These are phyloP conservation scores for Tricharina praecox DNA, from an alignment of 495 filamentous ascomycete species.

Conservation along the genomic window DNA sequence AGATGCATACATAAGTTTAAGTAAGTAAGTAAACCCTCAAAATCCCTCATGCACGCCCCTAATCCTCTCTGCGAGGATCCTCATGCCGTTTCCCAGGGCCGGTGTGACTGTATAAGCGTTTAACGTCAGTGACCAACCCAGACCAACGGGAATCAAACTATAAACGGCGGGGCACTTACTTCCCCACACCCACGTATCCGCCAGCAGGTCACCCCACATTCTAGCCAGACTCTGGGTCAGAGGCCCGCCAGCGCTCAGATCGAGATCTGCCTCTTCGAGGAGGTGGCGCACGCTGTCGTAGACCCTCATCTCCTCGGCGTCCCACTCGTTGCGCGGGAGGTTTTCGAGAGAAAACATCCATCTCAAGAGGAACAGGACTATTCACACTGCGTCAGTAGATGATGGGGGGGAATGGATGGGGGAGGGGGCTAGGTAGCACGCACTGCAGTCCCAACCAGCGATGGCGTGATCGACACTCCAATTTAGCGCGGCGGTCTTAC, in stretches of 20 bases:
- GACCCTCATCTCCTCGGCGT: conserved; percentile 1
- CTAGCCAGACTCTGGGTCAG: not conserved
- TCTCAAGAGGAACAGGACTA: conserved; percentile 2
- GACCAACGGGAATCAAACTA: not conserved
- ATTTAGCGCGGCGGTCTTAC: conserved; percentile 5
- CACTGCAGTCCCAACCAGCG: conserved; percentile 3
- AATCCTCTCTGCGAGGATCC: conserved; percentile 1
- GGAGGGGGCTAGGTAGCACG: too few species aligned
- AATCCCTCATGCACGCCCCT: not conserved
- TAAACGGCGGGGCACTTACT: conserved; percentile 5
- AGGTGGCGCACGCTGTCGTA: not conserved
- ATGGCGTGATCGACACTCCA: conserved; percentile 8
- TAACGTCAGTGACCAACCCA: not conserved
- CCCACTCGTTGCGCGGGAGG: not conserved
- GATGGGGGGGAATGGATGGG: not conserved
- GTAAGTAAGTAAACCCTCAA: not conserved
- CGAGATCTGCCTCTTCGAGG: conserved; percentile 5
- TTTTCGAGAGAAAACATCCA: conserved; percentile 5
- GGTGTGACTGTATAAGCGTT: not conserved
- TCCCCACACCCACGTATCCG: conserved; percentile 9
- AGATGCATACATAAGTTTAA: too few species aligned
- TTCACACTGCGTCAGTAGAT: not conserved
- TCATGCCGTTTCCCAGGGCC: conserved; percentile 1
- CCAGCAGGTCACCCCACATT: conserved; percentile 3
- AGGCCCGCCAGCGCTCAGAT: not conserved